Evolutionary conservation across 1,139 yeast genomes (phyloP).

Genomic region (Trichomonascaceae sp.): DNA sequence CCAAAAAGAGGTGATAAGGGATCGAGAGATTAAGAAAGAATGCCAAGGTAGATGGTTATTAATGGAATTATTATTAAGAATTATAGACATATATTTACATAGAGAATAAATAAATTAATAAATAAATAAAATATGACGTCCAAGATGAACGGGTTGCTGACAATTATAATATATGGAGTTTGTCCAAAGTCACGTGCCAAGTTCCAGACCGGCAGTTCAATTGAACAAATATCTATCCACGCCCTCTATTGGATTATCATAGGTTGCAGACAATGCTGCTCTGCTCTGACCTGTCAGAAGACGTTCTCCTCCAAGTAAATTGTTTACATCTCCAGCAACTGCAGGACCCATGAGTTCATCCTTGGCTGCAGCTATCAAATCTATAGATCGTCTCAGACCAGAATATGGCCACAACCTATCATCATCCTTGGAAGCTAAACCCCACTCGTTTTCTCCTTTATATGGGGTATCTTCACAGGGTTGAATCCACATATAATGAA

Average conservation of each 20-base stretch:
- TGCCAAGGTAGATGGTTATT: neutral
- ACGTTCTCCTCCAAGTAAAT: neutral
- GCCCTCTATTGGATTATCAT: neutral
- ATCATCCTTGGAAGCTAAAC: slow-evolving; percentile 33
- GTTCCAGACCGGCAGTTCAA: neutral
- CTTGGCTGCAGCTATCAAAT: neutral
- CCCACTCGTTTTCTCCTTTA: slow-evolving; percentile 23
- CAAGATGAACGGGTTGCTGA: too few species aligned
- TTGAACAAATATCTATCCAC: neutral
- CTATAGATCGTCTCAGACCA: neutral
- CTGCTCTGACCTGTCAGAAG: neutral
- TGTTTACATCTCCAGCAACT: neutral
- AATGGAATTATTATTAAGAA: neutral
- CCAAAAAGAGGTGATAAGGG: neutral
- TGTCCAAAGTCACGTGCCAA: neutral
- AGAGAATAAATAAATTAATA: neutral
- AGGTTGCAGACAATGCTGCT: neutral
- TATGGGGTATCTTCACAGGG: neutral
- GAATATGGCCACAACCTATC: neutral
- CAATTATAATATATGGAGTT: too few species aligned
- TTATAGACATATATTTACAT: neutral
- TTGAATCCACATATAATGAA: slow-evolving; percentile 40
- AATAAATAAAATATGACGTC: too few species aligned
- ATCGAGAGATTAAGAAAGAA: neutral
- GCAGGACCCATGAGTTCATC: neutral